Conservation (phyloP, 169 alveolate genomes). For the Eimeria brunetti region DNA sequence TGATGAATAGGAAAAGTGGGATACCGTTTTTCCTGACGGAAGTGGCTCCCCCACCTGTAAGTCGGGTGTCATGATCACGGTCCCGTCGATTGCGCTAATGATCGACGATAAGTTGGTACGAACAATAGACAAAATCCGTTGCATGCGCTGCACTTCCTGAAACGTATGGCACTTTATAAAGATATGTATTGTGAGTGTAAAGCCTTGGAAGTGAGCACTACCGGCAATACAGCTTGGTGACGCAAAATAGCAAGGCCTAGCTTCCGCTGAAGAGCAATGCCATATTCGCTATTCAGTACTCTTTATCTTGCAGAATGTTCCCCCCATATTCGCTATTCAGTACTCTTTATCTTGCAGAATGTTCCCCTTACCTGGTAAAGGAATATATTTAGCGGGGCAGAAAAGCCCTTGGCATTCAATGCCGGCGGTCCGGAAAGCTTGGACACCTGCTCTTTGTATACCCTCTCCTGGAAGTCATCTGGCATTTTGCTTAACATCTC, state of each 20-base stretch:
- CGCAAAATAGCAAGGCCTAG: neutral
- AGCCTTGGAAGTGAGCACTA: neutral
- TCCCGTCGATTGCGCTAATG: conserved; percentile 96
- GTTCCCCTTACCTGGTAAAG: conserved; percentile 84
- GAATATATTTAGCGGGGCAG: conserved; percentile 97
- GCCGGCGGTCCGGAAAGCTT: conserved; percentile 93
- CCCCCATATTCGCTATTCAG: too few relatives aligned
- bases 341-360: too few relatives aligned
- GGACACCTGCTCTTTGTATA: conserved; percentile 92
- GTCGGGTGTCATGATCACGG: conserved; percentile 96
- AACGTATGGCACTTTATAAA: too few relatives aligned
- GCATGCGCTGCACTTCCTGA: conserved; percentile 97
- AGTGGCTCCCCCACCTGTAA: conserved; percentile 83
- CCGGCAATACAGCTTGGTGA: neutral
- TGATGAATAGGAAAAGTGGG: neutral
- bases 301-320: too few relatives aligned
- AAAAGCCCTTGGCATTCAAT: conserved; percentile 89
- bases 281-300: neutral
- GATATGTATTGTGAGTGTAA: neutral
- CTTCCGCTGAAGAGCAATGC: neutral
- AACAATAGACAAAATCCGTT: conserved; percentile 94
- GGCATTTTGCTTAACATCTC: conserved; percentile 94
- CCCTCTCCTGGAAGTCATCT: conserved; percentile 92
- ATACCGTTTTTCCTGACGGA: neutral
- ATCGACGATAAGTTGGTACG: conserved; percentile 92